These are phyloP conservation scores for Pleurotus eryngii DNA, from an alignment of 768 basidiomycete species.

Conservation along the genomic window DNA sequence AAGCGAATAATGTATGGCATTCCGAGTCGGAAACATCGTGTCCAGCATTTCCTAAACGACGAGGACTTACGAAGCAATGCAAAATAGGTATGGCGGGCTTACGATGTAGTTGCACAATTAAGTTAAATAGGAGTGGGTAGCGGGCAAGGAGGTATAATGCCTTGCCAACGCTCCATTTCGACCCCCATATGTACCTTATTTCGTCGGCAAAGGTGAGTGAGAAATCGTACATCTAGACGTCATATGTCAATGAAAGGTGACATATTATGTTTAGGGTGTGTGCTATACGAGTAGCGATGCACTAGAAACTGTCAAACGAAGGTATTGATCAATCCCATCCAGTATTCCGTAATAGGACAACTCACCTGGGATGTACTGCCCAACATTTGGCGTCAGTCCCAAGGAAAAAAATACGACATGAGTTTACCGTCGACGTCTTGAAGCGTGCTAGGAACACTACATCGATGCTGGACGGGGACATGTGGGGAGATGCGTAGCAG, in stretches of 20 bases:
- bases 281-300: background rate
- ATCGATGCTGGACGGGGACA: background rate
- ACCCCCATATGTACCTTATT: slow-evolving; percentile 1
- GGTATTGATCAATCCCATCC: too few species aligned
- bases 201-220: background rate
- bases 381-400: background rate
- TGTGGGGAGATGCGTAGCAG: background rate
- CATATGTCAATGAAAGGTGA: too few species aligned
- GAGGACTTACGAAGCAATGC: background rate
- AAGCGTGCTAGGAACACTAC: background rate
- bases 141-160: slow-evolving; percentile 1
- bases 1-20: background rate
- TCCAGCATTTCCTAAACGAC: background rate
- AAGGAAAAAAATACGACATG: background rate
- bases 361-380: background rate
- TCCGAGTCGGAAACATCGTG: slow-evolving; percentile 1
- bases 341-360: too few species aligned
- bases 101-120: slow-evolving; percentile 1
- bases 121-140: background rate
- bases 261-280: too few species aligned
- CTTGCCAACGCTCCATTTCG: slow-evolving; percentile 5
- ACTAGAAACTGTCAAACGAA: background rate
- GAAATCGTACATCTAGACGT: background rate
- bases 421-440: background rate
- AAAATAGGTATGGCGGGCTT: background rate